phyloP scores from a whole-genome alignment of 2,329 filamentous ascomycete genomes.

The Tolypocladium amazonense region DNA sequence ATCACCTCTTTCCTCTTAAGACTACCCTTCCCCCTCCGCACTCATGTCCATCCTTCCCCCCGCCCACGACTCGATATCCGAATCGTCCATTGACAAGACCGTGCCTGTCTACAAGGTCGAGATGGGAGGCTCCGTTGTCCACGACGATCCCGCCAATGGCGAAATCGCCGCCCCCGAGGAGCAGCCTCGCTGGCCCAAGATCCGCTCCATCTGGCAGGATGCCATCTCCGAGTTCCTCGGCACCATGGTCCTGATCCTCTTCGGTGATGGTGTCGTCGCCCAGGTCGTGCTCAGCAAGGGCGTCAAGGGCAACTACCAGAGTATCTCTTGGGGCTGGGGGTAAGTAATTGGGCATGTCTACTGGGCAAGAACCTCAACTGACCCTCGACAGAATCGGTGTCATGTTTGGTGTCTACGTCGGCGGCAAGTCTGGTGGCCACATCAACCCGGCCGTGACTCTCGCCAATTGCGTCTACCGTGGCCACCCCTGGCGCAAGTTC shows the following conservation, averaged over 20 bases:
- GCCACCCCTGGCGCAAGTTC: constrained; percentile 58
- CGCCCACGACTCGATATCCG: constrained; percentile 20
- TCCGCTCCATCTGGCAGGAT: constrained; percentile 42
- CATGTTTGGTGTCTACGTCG: constrained; percentile 60
- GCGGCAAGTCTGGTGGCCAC: constrained; percentile 54
- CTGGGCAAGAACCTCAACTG: no score
- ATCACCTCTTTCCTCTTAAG: background rate
- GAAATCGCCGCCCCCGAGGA: constrained; percentile 11
- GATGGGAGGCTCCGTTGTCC: constrained; percentile 13
- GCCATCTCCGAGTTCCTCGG: constrained; percentile 59
- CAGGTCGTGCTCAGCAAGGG: constrained; percentile 50
- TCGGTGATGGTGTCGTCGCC: constrained; percentile 61
- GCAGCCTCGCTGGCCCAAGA: constrained; percentile 35
- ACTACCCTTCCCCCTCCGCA: background rate
- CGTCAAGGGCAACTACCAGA: constrained; percentile 37
- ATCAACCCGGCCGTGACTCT: constrained; percentile 64
- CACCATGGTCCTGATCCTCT: constrained; percentile 56
- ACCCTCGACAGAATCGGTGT: constrained; percentile 40
- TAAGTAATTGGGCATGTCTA: no score
- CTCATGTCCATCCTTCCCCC: constrained; percentile 17
- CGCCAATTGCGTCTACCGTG: constrained; percentile 56
- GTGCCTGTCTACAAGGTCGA: constrained; percentile 17
- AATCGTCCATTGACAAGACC: constrained; percentile 22
- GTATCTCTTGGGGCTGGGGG: constrained; percentile 40
- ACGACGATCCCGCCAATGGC: constrained; percentile 12